Evolutionary conservation across 306 rosid species (phyloP), one percentile per base, ranked within the genome.

Genomic region (Dryas octopetala): DNA sequence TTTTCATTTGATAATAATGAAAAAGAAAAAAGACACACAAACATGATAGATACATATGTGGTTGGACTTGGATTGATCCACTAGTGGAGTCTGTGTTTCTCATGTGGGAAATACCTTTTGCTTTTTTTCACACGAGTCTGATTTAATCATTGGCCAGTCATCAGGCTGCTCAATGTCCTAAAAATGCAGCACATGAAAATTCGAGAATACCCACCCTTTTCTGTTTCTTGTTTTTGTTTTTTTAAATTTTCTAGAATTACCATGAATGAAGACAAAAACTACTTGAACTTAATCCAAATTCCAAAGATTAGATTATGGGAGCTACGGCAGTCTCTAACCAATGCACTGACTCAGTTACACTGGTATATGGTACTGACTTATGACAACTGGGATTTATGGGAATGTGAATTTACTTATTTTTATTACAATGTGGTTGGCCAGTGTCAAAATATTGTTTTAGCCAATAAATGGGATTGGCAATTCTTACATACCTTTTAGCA

Each of bases 321-420:
- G n/a, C 51, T 10, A 7, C 54, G 15, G 67, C 54, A 65, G 70
- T 32, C 68, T 72, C 16, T 57, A 69, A 66, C 65, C 47, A 70
- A 65, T 76, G 74, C 74, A 51, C 26, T 7, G 6, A 13, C 17
- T 66, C 10, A 3, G 23, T 71, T 19, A 9, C 76, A 58, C 62
- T 62, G 52, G n/a, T 6, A 32, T 40, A 2, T 28, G 45, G 63
- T 19, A 40, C 23, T 66, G 40, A 46, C 62, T 28, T 14, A 11
- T 68, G 23, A 41, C 70, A 70, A 32, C 44, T 52, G 11, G 1
- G 65, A 3, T 28, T 23, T 32, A 10, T 58, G 48, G 15, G 4
- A 15, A 2, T 11, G 61, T 11, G 10, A 0, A 38, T 54, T 70
- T 16, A 8, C 4, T 62, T n/a, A 4, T 12, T 3, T 17, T 14